These are phyloP conservation scores for Hypoxylon sp. DNA, from an alignment of 2,329 filamentous ascomycete species.

Conservation along the genomic window DNA sequence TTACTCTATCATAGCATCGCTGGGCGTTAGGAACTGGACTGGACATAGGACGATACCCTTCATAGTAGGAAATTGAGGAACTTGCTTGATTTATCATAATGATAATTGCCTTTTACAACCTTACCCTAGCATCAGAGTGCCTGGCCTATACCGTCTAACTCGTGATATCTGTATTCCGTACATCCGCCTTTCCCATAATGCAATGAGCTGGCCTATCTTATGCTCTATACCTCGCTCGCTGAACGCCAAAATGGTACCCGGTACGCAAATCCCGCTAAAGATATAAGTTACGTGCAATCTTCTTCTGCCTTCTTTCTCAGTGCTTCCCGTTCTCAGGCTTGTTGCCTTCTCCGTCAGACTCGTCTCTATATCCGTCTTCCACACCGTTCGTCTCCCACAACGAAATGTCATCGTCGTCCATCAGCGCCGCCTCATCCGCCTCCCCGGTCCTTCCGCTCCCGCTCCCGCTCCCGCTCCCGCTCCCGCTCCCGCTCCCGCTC, in stretches of 20 bases:
- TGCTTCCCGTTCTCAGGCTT: conserved; percentile 24
- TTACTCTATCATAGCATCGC: conserved; percentile 33
- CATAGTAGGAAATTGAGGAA: conserved; percentile 30
- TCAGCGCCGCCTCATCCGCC: conserved; percentile 65
- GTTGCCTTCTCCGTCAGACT: conserved; percentile 38
- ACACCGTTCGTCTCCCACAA: conserved; percentile 63
- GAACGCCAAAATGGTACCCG: conserved; percentile 31
- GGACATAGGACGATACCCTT: conserved; percentile 34
- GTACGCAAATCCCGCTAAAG: conserved; percentile 7
- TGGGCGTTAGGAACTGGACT: conserved; percentile 24
- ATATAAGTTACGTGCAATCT: conserved; percentile 7
- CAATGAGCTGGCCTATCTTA: conserved; percentile 22
- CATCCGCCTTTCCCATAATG: conserved; percentile 33
- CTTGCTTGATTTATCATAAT: conserved; percentile 11
- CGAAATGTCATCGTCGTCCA: conserved; percentile 71
- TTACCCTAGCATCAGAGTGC: conserved; percentile 8
- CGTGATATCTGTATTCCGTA: conserved; percentile 23
- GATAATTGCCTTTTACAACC: neutral
- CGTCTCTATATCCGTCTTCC: conserved; percentile 46
- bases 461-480: conserved; percentile 45
- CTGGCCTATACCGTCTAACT: conserved; percentile 10
- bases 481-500: conserved; percentile 45
- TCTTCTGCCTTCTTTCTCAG: conserved; percentile 14
- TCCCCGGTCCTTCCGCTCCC: conserved; percentile 56
- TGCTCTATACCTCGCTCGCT: conserved; percentile 14